phyloP scores from a whole-genome alignment of 1,284 basidiomycete genomes.

The Cutaneotrichosporon cyanovorans region DNA sequence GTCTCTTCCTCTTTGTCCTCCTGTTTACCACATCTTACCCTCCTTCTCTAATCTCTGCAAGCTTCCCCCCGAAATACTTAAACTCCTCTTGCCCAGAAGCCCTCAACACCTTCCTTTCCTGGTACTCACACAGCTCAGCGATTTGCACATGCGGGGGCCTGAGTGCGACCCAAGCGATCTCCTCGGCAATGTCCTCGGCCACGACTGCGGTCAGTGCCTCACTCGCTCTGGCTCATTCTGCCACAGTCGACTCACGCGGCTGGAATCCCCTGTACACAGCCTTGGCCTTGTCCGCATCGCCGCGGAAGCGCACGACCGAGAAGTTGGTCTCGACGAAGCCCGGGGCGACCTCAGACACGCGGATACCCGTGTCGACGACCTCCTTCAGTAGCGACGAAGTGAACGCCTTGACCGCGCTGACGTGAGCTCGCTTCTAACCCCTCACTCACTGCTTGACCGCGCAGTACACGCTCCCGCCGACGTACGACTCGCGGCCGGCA shows the following conservation, averaged over 20 bases:
- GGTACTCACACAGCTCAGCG: conserved; percentile 67
- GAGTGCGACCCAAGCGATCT: conserved; percentile 88
- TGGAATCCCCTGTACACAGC: conserved; percentile 77
- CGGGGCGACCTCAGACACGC: conserved; percentile 81
- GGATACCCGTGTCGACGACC: conserved; percentile 72
- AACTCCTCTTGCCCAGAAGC: no score
- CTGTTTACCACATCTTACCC: no score
- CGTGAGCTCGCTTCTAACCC: not conserved
- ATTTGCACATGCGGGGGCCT: conserved; percentile 80
- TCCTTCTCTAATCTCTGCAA: no score
- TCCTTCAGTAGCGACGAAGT: conserved; percentile 72
- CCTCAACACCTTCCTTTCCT: no score
- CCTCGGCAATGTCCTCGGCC: conserved; percentile 79
- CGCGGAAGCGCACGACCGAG: conserved; percentile 72
- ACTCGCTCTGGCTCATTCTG: no score
- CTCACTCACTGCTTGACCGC: conserved; percentile 22
- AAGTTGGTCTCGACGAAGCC: conserved; percentile 55
- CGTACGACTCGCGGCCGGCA: conserved; percentile 79
- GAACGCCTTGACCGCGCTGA: conserved; percentile 72
- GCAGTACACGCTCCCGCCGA: conserved; percentile 58
- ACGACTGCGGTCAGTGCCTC: conserved; percentile 51
- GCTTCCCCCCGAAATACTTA: no score
- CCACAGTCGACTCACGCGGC: conserved; percentile 55
- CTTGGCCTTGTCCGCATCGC: conserved; percentile 66
- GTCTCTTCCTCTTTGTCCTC: no score